Base-by-base conservation (phyloP, 768 basidiomycete genomes). In the Auricularia cornea region DNA sequence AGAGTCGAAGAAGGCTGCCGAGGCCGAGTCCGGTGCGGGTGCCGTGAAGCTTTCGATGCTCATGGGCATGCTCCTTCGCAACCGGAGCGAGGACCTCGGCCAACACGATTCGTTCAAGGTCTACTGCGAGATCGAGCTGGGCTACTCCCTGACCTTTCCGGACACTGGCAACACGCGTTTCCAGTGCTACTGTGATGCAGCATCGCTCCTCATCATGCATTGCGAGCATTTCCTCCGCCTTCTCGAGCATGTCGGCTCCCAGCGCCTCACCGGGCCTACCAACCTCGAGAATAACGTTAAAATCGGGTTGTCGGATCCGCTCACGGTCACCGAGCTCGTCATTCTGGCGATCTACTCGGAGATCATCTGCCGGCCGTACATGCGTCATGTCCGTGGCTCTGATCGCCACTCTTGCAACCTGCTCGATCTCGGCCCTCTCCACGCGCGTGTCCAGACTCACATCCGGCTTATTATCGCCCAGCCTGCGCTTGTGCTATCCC, bases 101-200 rank as follows among this genome's bases (percentile, higher is more conserved):
- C 74, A 76, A 52, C 70, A 72, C 16, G 75, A 77, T 41, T 65
- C 67, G 1, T 71, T 67, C 40, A 41, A 65, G 30, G 59, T 63
- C 16, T 74, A 61, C 54, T 72, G 75, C 40, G 68, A 73, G 29
- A 4, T 26, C 0, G 3, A 48, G 1, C 40, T 72, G 6, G 76
- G 74, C 2, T 64, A 65, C 16, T 23, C 32, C 1, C 28, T 72
- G 3, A 35, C 59, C 54, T 79, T 72, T 59, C 76, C 77, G 0
- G 74, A 77, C 59, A 74, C 73, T 0, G 75, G 72, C 65, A 78
- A 77, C 62, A 78, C 69, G 0, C 71, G 71, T 0, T 79, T 70
- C 63, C 70, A 74, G 30, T 73, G 71, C 1, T 70, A 77, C 63
- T 65, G 72, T 28, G 68, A 72, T 3, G 76, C 74, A 0, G 67